These are phyloP conservation scores for Nicotiana paniculata DNA, from an alignment of 257 asterid genomes.

Conservation along the genomic window DNA sequence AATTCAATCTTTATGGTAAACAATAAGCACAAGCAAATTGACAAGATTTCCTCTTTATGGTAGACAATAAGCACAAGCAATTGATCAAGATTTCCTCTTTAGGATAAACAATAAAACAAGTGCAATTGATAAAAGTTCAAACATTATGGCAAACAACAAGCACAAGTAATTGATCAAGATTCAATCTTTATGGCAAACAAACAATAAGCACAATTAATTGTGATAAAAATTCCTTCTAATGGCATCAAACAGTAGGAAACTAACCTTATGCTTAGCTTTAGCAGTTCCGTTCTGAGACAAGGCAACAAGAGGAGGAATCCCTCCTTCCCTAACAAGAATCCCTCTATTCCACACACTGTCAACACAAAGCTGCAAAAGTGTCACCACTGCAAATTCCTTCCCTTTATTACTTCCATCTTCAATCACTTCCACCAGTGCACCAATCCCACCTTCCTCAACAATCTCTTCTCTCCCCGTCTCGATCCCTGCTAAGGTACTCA, in stretches of 20 bases:
- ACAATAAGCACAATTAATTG: not conserved
- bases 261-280: constrained; percentile 92
- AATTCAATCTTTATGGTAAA: not conserved
- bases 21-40: not conserved
- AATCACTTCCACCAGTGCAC: constrained; percentile 74
- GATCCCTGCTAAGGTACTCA: constrained; percentile 68
- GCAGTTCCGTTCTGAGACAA: constrained; percentile 80
- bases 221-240: not conserved
- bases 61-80: not conserved
- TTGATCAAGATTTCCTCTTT: not conserved
- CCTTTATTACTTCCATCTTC: constrained; percentile 86
- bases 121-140: not conserved
- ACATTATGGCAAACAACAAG: not conserved
- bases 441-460: constrained; percentile 82
- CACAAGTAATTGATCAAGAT: not conserved
- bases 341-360: constrained; percentile 75
- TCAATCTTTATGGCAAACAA: not conserved
- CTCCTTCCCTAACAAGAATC: constrained; percentile 92
- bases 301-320: constrained; percentile 92
- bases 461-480: constrained; percentile 66
- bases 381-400: constrained; percentile 79
- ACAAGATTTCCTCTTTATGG: not conserved
- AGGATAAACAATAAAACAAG: too few relatives aligned
- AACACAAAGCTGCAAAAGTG: constrained; percentile 70
- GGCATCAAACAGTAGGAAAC: constrained; percentile 5